Evolutionary conservation across 345 rosid genomes (phyloP).

Genomic region (Cardamine occulta): DNA sequence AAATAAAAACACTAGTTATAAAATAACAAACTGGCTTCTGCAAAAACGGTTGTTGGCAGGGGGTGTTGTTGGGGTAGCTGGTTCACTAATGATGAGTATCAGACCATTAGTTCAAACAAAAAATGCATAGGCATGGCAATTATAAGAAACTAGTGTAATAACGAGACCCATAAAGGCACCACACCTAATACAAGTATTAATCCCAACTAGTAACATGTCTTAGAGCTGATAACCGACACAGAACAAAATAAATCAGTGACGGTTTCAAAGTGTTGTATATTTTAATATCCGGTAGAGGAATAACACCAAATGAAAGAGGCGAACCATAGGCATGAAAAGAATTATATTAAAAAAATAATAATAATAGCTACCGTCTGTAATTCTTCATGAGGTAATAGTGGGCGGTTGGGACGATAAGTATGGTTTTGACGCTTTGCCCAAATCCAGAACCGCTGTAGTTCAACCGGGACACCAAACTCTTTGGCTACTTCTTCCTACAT

Average conservation of each 20-base stretch:
- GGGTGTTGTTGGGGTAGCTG: slow-evolving; percentile 8
- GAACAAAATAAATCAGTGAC: background rate
- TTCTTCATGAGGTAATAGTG: slow-evolving; percentile 83
- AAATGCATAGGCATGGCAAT: slow-evolving; percentile 8
- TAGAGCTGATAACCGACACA: slow-evolving; percentile 14
- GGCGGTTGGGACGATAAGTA: slow-evolving; percentile 95
- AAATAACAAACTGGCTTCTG: slow-evolving; percentile 18
- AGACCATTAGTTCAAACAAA: slow-evolving; percentile 6
- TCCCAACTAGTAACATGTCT: slow-evolving; percentile 7
- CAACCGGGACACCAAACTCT: slow-evolving; percentile 90
- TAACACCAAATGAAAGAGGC: slow-evolving; percentile 13
- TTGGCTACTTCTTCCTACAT: slow-evolving; percentile 91
- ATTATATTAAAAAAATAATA: background rate
- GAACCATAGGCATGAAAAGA: slow-evolving; percentile 4
- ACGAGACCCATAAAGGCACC: slow-evolving; percentile 15
- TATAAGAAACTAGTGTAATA: background rate
- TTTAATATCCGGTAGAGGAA: background rate
- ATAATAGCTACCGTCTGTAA: slow-evolving; percentile 62
- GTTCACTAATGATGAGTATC: background rate
- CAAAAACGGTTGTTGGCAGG: background rate
- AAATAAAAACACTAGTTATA: background rate
- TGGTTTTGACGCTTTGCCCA: slow-evolving; percentile 99
- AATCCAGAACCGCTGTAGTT: slow-evolving; percentile 87
- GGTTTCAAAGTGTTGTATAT: background rate
- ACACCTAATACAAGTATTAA: slow-evolving; percentile 13